phyloP scores from a whole-genome alignment of 192 early-diverging fungal species.

The Chytriomyces sp. region DNA sequence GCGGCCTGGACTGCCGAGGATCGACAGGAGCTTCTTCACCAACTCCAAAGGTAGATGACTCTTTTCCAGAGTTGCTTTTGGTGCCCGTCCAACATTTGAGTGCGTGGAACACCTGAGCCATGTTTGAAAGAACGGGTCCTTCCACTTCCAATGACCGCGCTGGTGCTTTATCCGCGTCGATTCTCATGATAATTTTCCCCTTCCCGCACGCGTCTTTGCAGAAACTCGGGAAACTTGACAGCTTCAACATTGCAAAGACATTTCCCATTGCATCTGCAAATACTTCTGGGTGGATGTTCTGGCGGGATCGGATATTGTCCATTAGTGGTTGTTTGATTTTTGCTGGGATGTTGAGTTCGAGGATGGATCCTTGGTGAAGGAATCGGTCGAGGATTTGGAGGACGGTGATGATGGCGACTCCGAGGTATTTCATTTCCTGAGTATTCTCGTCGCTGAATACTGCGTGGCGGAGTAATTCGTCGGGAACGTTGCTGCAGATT shows the following conservation, averaged over 20 bases:
- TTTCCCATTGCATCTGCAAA: slow-evolving; percentile 38
- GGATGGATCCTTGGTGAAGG: slow-evolving; percentile 9
- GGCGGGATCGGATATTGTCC: neutral
- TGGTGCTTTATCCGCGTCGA: too few species aligned
- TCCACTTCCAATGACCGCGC: too few species aligned
- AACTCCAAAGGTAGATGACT: too few species aligned
- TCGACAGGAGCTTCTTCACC: too few species aligned
- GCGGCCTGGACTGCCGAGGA: too few species aligned
- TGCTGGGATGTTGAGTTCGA: slow-evolving; percentile 43
- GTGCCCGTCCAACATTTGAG: too few species aligned
- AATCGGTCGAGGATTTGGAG: slow-evolving; percentile 14
- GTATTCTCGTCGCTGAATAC: too few species aligned
- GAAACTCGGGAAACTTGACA: slow-evolving; percentile 44
- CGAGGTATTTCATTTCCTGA: too few species aligned
- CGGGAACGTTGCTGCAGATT: slow-evolving; percentile 15
- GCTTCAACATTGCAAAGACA: slow-evolving; percentile 36
- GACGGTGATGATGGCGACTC: neutral
- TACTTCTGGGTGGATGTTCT: slow-evolving; percentile 38
- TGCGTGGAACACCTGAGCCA: too few species aligned
- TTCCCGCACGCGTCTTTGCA: slow-evolving; percentile 25
- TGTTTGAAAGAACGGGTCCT: too few species aligned
- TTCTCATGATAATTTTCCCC: neutral
- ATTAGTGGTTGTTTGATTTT: slow-evolving; percentile 31
- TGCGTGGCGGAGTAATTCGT: neutral
- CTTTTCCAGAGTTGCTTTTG: too few species aligned